phyloP scores from a whole-genome alignment of 495 filamentous ascomycete genomes.

The Aspergillus funiculosus region DNA sequence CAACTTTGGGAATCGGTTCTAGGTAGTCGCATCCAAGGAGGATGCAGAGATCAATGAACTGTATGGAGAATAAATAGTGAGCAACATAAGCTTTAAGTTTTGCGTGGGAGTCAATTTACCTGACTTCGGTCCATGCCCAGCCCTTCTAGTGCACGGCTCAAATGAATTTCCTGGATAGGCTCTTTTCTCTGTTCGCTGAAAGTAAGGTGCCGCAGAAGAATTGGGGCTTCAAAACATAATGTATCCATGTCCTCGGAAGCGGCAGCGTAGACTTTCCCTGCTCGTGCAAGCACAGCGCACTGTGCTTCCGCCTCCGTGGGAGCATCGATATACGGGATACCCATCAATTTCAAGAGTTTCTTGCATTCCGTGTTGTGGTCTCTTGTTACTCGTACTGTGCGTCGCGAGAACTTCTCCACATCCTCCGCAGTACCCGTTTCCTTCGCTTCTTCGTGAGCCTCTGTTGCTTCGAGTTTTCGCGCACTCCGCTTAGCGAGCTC shows the following conservation, averaged over 20 bases:
- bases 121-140: slow-evolving; percentile 80
- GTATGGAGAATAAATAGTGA: slow-evolving; percentile 6
- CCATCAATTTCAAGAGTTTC: slow-evolving; percentile 84
- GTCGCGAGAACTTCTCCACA: slow-evolving; percentile 92
- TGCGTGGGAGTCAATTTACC: slow-evolving; percentile 38
- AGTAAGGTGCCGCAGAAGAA: slow-evolving; percentile 87
- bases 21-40: slow-evolving; percentile 97
- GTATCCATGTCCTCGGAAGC: slow-evolving; percentile 99
- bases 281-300: slow-evolving; percentile 83
- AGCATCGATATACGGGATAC: slow-evolving; percentile 88
- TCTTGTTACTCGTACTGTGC: slow-evolving; percentile 88
- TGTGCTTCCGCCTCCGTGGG: slow-evolving; percentile 97
- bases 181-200: slow-evolving; percentile 97
- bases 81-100: not conserved
- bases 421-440: slow-evolving; percentile 96
- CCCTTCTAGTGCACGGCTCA: slow-evolving; percentile 76
- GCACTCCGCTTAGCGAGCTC: slow-evolving; percentile 91
- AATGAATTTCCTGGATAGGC: slow-evolving; percentile 90
- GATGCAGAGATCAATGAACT: slow-evolving; percentile 98
- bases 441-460: slow-evolving; percentile 88
- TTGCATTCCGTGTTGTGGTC: slow-evolving; percentile 97
- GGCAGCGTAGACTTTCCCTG: slow-evolving; percentile 93
- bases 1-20: slow-evolving; percentile 90
- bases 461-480: slow-evolving; percentile 81
- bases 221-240: slow-evolving; percentile 86